These are phyloP conservation scores for Anthostomella pinea DNA, from an alignment of 2,329 filamentous ascomycete species.

Conservation along the genomic window DNA sequence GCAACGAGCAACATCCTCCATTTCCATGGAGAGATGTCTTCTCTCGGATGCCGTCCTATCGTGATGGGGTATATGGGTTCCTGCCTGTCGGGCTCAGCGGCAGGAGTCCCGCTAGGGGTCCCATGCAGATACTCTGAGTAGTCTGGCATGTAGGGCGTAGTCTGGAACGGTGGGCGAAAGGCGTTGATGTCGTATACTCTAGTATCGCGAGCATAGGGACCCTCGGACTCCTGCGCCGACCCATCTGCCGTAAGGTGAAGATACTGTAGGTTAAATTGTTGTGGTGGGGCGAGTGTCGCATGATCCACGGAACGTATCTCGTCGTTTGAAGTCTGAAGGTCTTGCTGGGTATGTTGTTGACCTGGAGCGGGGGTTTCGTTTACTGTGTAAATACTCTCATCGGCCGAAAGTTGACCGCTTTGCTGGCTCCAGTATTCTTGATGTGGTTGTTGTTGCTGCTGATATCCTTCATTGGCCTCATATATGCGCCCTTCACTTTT, in stretches of 20 bases:
- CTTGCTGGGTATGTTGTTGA: constrained; percentile 5
- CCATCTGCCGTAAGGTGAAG: constrained; percentile 1
- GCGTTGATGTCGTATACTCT: not conserved
- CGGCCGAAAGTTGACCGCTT: too few relatives aligned
- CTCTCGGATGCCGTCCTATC: not conserved
- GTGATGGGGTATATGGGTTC: constrained; percentile 8
- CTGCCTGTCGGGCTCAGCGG: constrained; percentile 10
- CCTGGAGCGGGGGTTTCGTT: not conserved
- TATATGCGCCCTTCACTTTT: too few relatives aligned
- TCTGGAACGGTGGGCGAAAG: not conserved
- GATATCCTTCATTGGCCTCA: too few relatives aligned
- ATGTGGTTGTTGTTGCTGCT: too few relatives aligned
- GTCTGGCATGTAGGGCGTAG: not conserved
- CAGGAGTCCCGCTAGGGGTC: too few relatives aligned
- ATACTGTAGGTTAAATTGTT: constrained; percentile 6
- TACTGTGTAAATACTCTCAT: constrained; percentile 1
- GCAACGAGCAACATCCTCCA: constrained; percentile 19
- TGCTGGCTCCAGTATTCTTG: constrained; percentile 14
- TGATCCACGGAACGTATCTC: not conserved
- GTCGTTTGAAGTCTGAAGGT: too few relatives aligned
- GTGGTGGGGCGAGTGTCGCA: not conserved
- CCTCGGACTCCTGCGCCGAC: constrained; percentile 1
- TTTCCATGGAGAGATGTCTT: not conserved
- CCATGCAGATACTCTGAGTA: not conserved
- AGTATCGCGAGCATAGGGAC: too few relatives aligned